These are phyloP conservation scores for Saccharomyces pastorianus DNA, from an alignment of 1,139 yeast genomes.

Conservation along the genomic window DNA sequence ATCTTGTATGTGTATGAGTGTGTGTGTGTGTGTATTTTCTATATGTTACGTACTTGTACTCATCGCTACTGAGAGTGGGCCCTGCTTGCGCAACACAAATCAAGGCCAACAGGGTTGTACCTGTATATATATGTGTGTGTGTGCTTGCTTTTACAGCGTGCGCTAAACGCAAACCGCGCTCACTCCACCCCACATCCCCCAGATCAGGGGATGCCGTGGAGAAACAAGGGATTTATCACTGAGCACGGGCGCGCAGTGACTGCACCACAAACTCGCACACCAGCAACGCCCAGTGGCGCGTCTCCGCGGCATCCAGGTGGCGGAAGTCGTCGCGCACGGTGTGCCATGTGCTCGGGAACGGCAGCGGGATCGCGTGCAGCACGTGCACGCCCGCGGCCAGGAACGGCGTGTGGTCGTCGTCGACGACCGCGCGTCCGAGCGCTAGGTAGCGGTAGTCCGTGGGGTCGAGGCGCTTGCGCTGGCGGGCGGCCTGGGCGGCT, in stretches of 20 bases:
- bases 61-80: background rate
- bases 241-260: background rate
- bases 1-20: background rate
- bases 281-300: constrained; percentile 26
- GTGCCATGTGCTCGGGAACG: constrained; percentile 49
- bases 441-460: constrained; percentile 13
- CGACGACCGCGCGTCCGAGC: constrained; percentile 32
- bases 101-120: background rate
- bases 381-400: constrained; percentile 39
- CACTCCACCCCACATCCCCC: background rate
- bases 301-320: constrained; percentile 23
- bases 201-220: background rate
- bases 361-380: constrained; percentile 43
- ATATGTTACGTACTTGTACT: background rate
- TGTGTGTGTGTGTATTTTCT: background rate
- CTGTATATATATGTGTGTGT: background rate
- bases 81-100: no score
- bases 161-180: no score
- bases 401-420: constrained; percentile 51
- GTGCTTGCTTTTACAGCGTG: background rate
- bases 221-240: background rate
- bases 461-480: constrained; percentile 15
- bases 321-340: constrained; percentile 33
- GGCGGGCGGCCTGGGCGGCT: constrained; percentile 1
- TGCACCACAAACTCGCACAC: constrained; percentile 20